These are phyloP conservation scores for Wickerhamiella azyma DNA, from an alignment of 805 yeast genomes.

Conservation along the genomic window DNA sequence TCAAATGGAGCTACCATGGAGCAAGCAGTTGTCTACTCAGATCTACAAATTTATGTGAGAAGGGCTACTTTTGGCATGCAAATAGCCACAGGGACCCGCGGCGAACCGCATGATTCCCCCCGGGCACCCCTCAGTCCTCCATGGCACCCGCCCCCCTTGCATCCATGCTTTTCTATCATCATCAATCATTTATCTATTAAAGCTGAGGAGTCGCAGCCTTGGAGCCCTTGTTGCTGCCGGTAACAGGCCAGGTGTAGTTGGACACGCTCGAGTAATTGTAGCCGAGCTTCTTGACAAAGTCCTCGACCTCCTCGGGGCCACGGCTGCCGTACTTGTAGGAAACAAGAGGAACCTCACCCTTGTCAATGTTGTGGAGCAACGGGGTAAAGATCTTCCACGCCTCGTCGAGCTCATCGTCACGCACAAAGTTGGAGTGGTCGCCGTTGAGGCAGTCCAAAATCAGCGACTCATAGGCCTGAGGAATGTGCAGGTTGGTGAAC, in stretches of 20 bases:
- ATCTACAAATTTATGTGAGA: no score
- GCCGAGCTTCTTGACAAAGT: constrained; percentile 55
- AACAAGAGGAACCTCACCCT: constrained; percentile 42
- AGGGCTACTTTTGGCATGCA: no score
- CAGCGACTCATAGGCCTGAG: constrained; percentile 94
- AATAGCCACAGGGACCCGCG: no score
- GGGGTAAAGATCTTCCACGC: constrained; percentile 94
- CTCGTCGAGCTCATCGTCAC: constrained; percentile 92
- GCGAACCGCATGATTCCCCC: no score
- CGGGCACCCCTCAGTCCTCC: no score
- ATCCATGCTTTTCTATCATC: neutral
- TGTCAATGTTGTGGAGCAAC: constrained; percentile 64
- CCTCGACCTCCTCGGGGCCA: constrained; percentile 59
- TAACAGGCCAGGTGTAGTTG: constrained; percentile 77
- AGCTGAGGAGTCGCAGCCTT: constrained; percentile 8
- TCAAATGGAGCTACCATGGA: no score
- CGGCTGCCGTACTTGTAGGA: constrained; percentile 80
- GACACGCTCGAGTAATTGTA: constrained; percentile 51
- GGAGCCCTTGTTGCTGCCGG: constrained; percentile 6
- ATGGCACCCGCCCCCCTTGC: no score
- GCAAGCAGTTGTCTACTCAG: no score
- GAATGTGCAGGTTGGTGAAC: constrained; percentile 82
- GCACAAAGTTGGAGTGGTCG: constrained; percentile 92
- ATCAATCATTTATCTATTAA: neutral
- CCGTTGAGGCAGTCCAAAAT: constrained; percentile 82